phyloP scores from a whole-genome alignment of 345 rosid species.

The Alliaria petiolata region DNA sequence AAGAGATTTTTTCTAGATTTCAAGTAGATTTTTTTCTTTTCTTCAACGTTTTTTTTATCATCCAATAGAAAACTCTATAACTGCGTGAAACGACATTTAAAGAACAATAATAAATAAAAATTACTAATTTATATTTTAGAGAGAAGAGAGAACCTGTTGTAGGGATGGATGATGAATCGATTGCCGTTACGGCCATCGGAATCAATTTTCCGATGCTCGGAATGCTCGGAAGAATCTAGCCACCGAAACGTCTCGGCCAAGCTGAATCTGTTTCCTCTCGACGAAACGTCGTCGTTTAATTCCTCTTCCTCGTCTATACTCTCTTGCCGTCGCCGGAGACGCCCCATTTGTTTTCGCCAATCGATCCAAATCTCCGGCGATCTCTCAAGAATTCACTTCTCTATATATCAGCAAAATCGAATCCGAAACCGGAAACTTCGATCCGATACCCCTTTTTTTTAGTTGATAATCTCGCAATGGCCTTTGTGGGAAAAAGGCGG shows the following conservation, averaged over 20 bases:
- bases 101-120: not conserved
- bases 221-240: constrained; percentile 24
- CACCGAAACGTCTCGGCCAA: constrained; percentile 43
- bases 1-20: no score
- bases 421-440: not conserved
- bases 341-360: not conserved
- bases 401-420: not conserved
- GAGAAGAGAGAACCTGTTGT: constrained; percentile 47
- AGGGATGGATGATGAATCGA: constrained; percentile 56
- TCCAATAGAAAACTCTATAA: not conserved
- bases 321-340: constrained; percentile 29
- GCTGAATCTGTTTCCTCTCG: constrained; percentile 45
- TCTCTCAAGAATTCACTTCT: no score
- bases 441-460: not conserved
- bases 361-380: constrained; percentile 1
- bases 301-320: constrained; percentile 33
- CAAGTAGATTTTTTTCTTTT: not conserved
- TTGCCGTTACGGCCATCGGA: constrained; percentile 27
- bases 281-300: constrained; percentile 38
- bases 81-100: not conserved
- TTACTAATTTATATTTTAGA: not conserved
- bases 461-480: not conserved
- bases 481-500: not conserved
- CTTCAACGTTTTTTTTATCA: not conserved
- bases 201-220: constrained; percentile 34